Base-by-base conservation (phyloP, 805 yeast genomes). In the Danielia oregonensis region DNA sequence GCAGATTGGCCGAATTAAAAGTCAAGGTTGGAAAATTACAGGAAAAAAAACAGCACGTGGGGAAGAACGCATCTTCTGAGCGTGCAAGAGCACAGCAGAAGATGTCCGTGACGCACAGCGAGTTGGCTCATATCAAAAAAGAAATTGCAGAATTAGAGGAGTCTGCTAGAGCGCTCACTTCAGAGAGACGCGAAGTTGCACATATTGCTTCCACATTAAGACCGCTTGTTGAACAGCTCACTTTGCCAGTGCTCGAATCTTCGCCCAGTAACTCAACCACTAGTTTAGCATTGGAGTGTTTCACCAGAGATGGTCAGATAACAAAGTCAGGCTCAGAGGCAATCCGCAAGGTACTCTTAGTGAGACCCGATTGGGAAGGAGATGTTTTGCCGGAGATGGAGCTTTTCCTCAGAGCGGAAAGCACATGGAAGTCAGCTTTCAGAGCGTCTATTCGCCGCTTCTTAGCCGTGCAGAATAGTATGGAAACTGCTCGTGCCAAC, bases 301-400 rank as follows among this genome's bases (percentile, higher is more conserved):
- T 63, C 39, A 54, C 51, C 24, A 59, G 57, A 24, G 68, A 64
- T 31, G 63, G 62, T 9, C 35, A 49, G 1, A 37, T 67, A 14
- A 51, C 53, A 15, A 45, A 43, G 16, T 43, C 42, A 6, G 59
- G 61, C 3, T 29, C 47, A n/a, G 68, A 60, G 7, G 32, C 52
- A 1, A 32, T 63, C 6, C 36, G 43, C 12, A 46, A 51, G 23
- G 45, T 66, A 3, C 49, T 48, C 27, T 38, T 40, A 17, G 34
- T 60, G n/a, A 44, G 41, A 27, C 70, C 70, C 8, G 51, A 54
- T 4, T 66, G 72, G 72, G 51, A 50, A 25, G 42, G 40, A 10
- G 65, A 62, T 14, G 44, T 65, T 13, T 30, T 40, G 33, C 45
- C 46, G 6, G 68, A 61, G 31, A 39, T 60, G 8, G 55, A 48